phyloP scores from a whole-genome alignment of 192 early-diverging fungal species.

The Coemansia sp. region DNA sequence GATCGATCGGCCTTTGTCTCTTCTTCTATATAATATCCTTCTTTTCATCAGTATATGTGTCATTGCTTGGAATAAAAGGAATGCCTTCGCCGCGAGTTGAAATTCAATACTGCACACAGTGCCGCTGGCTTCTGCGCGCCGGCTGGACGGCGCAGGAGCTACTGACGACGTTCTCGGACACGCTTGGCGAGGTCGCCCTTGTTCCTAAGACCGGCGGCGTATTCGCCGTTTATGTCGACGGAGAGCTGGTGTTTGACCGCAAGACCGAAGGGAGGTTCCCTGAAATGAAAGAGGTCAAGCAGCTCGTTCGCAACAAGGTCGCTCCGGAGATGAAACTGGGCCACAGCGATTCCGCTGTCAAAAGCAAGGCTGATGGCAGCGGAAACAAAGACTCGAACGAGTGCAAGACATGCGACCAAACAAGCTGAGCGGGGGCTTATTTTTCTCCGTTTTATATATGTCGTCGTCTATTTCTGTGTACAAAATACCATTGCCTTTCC shows the following conservation, averaged over 20 bases:
- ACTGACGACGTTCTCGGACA: conserved; percentile 61
- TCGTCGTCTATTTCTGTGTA: too few relatives aligned
- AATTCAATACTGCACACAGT: conserved; percentile 58
- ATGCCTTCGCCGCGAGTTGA: conserved; percentile 41
- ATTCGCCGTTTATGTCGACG: conserved; percentile 30
- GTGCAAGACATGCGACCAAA: neutral
- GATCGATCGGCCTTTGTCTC: neutral
- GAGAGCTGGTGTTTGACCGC: conserved; percentile 59
- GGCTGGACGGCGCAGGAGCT: conserved; percentile 74
- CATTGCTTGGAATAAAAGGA: neutral
- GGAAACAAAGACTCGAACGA: neutral
- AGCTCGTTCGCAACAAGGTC: conserved; percentile 61
- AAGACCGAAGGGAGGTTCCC: conserved; percentile 65
- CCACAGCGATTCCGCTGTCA: conserved; percentile 62
- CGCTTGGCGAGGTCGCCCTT: conserved; percentile 64
- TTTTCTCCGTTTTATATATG: neutral
- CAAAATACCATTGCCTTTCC: too few relatives aligned
- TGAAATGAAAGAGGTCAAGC: conserved; percentile 74
- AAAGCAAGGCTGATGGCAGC: conserved; percentile 29
- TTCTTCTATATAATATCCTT: neutral
- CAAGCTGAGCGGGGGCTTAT: neutral
- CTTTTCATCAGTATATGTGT: too few relatives aligned
- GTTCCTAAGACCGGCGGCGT: conserved; percentile 57
- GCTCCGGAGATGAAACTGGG: conserved; percentile 65
- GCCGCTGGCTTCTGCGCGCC: conserved; percentile 58